phyloP scores from a whole-genome alignment of 2,329 filamentous ascomycete species.

The Akanthomyces muscarius region DNA sequence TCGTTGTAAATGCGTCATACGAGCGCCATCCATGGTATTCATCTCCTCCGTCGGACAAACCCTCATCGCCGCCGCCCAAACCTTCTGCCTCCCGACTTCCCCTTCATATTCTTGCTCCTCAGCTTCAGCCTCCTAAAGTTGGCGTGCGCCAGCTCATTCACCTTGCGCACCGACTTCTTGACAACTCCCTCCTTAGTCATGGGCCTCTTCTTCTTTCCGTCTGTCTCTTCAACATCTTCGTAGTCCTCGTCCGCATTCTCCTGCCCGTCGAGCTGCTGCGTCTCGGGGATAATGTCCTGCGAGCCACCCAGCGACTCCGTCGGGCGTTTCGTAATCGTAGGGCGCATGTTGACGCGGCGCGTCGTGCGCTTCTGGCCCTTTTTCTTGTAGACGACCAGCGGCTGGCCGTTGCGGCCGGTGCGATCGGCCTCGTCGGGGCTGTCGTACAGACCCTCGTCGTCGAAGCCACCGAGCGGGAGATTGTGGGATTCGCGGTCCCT shows the following conservation, averaged over 20 bases:
- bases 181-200: constrained; percentile 39
- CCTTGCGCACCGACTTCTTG: constrained; percentile 54
- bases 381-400: constrained; percentile 69
- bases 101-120: constrained; percentile 56
- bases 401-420: constrained; percentile 53
- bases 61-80: constrained; percentile 9
- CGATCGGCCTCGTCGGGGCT: constrained; percentile 46
- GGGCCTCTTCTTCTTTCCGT: constrained; percentile 29
- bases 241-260: constrained; percentile 19
- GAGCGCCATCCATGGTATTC: not conserved
- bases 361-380: constrained; percentile 80
- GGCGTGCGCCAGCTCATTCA: constrained; percentile 59
- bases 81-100: constrained; percentile 46
- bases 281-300: constrained; percentile 31
- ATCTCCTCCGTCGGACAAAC: not conserved
- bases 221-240: constrained; percentile 14
- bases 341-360: constrained; percentile 60
- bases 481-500: constrained; percentile 42
- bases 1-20: not conserved
- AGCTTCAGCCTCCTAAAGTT: constrained; percentile 66
- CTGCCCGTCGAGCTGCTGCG: constrained; percentile 22
- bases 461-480: constrained; percentile 56
- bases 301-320: constrained; percentile 28
- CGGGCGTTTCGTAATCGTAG: constrained; percentile 47
- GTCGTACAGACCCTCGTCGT: constrained; percentile 58